A percentile compares a stretch with the other conserved stretches of the same genome.
Evolutionary conservation across 257 asterid genomes (phyloP).

Genomic region (Penstemon newberryi): DNA sequence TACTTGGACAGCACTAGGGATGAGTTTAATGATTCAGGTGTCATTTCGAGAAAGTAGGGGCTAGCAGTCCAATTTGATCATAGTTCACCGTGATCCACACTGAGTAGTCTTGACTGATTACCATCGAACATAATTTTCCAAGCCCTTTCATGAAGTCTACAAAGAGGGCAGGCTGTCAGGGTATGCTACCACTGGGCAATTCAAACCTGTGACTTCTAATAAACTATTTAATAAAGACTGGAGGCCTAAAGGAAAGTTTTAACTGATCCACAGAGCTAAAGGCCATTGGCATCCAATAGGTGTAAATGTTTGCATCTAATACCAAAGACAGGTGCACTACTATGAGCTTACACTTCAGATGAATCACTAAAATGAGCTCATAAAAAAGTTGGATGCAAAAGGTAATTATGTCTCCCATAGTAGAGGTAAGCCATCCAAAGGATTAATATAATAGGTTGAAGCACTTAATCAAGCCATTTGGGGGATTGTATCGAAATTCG

Average conservation of each 20-base stretch:
- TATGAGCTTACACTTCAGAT: not conserved
- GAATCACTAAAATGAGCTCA: not conserved
- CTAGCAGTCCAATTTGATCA: not conserved
- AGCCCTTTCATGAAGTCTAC: not conserved
- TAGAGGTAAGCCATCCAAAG: not conserved
- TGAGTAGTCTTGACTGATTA: not conserved
- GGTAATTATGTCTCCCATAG: not conserved
- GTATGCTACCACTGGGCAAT: not conserved
- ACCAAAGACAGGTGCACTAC: not conserved
- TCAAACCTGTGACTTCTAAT: not conserved
- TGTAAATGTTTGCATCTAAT: not conserved
- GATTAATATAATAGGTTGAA: not conserved
- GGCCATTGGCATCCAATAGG: not conserved
- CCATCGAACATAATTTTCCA: not conserved
- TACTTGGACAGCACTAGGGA: not conserved
- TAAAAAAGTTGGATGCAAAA: not conserved
- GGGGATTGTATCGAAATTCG: no score
- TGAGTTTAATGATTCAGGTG: not conserved
- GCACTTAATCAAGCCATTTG: not conserved
- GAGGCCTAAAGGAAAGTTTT: no score
- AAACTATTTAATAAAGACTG: no score
- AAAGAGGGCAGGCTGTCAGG: not conserved
- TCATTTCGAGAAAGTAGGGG: not conserved
- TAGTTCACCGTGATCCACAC: not conserved
- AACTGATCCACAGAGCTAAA: not conserved